Percentiles rank a stretch among this genome's conserved stretches.
These are phyloP conservation scores for Dendrothele bispora DNA, from an alignment of 768 basidiomycete genomes.

Conservation along the genomic window DNA sequence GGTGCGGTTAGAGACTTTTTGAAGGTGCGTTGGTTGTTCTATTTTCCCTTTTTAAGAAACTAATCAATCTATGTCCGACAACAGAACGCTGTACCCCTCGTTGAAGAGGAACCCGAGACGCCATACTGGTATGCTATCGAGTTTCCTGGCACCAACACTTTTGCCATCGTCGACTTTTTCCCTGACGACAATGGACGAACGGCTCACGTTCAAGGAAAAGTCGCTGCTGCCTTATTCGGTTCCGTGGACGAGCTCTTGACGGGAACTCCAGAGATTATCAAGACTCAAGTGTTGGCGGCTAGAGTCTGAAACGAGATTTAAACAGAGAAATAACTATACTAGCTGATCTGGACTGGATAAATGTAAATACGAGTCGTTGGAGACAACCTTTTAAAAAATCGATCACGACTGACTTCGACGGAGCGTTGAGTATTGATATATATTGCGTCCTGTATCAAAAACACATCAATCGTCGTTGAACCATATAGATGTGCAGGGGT, in stretches of 20 bases:
- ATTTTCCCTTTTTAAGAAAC: not conserved
- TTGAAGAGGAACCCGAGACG: constrained; percentile 33
- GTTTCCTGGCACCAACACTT: constrained; percentile 33
- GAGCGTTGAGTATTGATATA: too few relatives aligned
- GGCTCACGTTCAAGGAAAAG: constrained; percentile 33
- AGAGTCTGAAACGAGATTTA: constrained; percentile 12
- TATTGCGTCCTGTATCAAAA: too few relatives aligned
- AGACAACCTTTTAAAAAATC: too few relatives aligned
- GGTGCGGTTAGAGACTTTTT: constrained; percentile 35
- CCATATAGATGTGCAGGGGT: too few relatives aligned
- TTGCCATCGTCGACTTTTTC: constrained; percentile 40
- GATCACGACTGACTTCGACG: too few relatives aligned
- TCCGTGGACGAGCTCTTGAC: constrained; percentile 30
- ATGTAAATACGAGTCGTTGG: too few relatives aligned
- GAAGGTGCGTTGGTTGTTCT: constrained; percentile 22
- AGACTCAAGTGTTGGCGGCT: constrained; percentile 34
- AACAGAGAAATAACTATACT: not conserved
- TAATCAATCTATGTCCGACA: not conserved
- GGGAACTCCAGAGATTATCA: constrained; percentile 27
- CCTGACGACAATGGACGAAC: constrained; percentile 28
- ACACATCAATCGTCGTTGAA: too few relatives aligned
- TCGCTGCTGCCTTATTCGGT: constrained; percentile 33
- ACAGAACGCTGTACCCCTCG: constrained; percentile 31
- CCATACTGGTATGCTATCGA: constrained; percentile 39
- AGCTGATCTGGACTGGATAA: not conserved